Evolutionary conservation across 345 rosid species (phyloP), one percentile per base, ranked within the genome.

Genomic region (Eucalyptus marginata): DNA sequence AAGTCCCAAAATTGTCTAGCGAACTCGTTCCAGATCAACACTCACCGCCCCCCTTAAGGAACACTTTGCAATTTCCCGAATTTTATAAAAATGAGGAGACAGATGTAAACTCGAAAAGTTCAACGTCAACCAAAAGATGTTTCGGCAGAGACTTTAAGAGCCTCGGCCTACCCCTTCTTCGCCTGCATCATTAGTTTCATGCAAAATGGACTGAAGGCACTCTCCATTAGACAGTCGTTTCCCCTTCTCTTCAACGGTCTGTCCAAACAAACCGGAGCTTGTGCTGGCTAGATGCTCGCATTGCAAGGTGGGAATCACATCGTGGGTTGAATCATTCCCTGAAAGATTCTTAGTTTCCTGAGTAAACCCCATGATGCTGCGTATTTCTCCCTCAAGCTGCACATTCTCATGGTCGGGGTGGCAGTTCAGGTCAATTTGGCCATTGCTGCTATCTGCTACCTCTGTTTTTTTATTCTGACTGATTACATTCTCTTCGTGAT

Each of bases 361-460:
- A 29, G 89, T 89, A 86, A 91, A 90, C 87, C 62, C 81, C 91
- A 86, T 89, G 88, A 89, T 56, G 79, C 90, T 90, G 47, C 27
- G 47, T 76, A 11, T 40, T 22, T 89, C 81, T 31, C 52, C 89
- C 44, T 93, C 93, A 20, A 87, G 87, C 50, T 89, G 93, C 87
- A 87, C 86, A 27, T 93, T 94, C 86, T 94, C 96, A 5, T 93
- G 92, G 50, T 88, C 88, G 8, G 98, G 96, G 88, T 91, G 87
- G 86, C 91, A 92, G 80, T 96, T 96, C 86, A 96, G 92, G 92
- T 95, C 96, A 88, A 95, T 93, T 50, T 90, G 92, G 76, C 93
- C 95, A 33, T 88, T 88, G 76, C 93, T 90, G 50, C 50, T 91
- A 86, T 93, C 97, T 68, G 90, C 90, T 52, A 56, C 89, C 89